phyloP scores from a whole-genome alignment of 331 rosid genomes.

The Dryas integrifolia region DNA sequence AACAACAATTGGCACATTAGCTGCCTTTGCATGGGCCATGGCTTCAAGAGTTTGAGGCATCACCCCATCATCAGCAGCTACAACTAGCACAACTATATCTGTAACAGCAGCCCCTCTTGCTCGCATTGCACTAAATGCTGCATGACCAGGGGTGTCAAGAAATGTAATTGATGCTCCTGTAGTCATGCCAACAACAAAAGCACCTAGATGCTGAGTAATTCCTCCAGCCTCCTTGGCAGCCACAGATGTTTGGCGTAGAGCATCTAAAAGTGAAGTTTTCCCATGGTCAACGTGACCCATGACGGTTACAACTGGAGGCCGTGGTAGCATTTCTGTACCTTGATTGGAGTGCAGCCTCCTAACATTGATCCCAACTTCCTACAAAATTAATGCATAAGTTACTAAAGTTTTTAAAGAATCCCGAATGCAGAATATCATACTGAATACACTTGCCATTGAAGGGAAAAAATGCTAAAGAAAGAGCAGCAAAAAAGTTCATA shows the following conservation, averaged over 20 bases:
- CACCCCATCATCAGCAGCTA: conserved; percentile 96
- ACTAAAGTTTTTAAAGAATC: background rate
- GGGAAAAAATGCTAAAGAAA: background rate
- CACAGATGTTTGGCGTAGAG: conserved; percentile 88
- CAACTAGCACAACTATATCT: conserved; percentile 86
- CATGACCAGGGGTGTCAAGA: conserved; percentile 98
- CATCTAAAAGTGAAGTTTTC: conserved; percentile 92
- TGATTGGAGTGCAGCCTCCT: conserved; percentile 76
- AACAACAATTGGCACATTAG: conserved; percentile 83
- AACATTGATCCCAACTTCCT: conserved; percentile 78
- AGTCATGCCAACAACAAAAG: conserved; percentile 82
- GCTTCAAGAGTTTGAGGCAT: conserved; percentile 99
- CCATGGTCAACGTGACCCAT: conserved; percentile 99
- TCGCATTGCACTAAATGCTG: conserved; percentile 99
- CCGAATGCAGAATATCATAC: background rate
- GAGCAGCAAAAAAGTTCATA: conserved; percentile 4
- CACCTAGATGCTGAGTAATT: conserved; percentile 96
- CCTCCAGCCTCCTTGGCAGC: conserved; percentile 97
- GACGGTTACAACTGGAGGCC: conserved; percentile 88
- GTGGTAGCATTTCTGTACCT: conserved; percentile 66
- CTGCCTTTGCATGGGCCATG: conserved; percentile 82
- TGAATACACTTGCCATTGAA: background rate
- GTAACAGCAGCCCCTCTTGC: conserved; percentile 97
- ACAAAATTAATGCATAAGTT: conserved; percentile 21
- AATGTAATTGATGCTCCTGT: conserved; percentile 92